Evolutionary conservation across 2,329 filamentous ascomycete species (phyloP).

Genomic region (Hypoxylon rubiginosum): DNA sequence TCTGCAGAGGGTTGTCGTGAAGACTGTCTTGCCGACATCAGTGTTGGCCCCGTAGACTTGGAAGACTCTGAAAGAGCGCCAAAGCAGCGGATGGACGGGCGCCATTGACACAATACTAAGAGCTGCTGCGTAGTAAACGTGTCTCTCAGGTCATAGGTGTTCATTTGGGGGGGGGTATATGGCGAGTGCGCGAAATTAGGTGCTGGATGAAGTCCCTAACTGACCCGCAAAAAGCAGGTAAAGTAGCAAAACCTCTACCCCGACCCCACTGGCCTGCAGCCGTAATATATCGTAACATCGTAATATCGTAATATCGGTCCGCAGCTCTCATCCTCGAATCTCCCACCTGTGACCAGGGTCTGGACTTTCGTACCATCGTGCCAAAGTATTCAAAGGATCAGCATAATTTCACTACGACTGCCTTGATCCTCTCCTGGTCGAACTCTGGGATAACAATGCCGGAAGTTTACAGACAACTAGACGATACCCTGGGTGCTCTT

Average conservation of each 20-base stretch:
- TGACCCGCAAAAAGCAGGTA: slow-evolving; percentile 21
- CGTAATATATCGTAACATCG: too few relatives aligned
- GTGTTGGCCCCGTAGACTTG: slow-evolving; percentile 90
- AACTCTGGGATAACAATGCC: slow-evolving; percentile 26
- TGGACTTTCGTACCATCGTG: background rate
- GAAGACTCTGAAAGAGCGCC: slow-evolving; percentile 75
- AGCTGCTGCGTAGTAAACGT: background rate
- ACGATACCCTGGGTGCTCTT: slow-evolving; percentile 40
- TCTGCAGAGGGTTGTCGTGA: slow-evolving; percentile 79
- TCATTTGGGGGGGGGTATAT: background rate
- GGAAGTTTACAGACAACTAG: slow-evolving; percentile 30
- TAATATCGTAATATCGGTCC: too few relatives aligned
- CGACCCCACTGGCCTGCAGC: slow-evolving; percentile 34
- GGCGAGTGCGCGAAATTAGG: slow-evolving; percentile 12
- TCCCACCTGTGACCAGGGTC: background rate
- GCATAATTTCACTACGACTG: background rate
- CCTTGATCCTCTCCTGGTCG: slow-evolving; percentile 5
- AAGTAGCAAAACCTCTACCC: slow-evolving; percentile 2
- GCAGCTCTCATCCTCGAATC: slow-evolving; percentile 10
- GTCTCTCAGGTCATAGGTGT: too few relatives aligned
- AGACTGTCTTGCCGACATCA: slow-evolving; percentile 86
- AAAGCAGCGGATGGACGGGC: slow-evolving; percentile 72
- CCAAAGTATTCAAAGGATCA: slow-evolving; percentile 10
- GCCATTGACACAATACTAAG: slow-evolving; percentile 50
- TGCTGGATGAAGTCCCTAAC: slow-evolving; percentile 27